Base-by-base conservation (phyloP, 306 rosid genomes). In the Alnus glutinosa region DNA sequence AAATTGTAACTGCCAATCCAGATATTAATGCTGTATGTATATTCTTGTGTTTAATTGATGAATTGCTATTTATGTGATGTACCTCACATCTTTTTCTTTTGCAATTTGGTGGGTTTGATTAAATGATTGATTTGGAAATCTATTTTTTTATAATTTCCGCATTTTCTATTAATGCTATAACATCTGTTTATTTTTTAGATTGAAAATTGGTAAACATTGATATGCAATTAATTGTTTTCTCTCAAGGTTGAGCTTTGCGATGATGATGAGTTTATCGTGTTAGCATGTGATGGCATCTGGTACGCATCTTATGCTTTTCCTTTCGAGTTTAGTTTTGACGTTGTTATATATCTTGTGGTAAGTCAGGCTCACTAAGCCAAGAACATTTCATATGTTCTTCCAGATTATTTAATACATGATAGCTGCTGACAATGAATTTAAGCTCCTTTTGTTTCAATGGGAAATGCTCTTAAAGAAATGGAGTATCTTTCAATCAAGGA, bases 241-340 rank as follows among this genome's bases (percentile, higher is more conserved):
- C 62, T 36, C 34, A 71, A 95, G 99, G 94, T 95, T 70, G 97
- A 95, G 83, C 97, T 92, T 77, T 91, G 90, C 78, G 96, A 95
- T 7, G 98, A 92, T 46, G 98, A 92, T 59, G 97, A 94, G 76
- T 94, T 94, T 83, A 47, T 89, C 7, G 92, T 89, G 83, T 78
- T 89, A 52, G 92, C 92, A 23, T 89, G 98, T 85, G 98, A 95
- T 86, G 98, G 98, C 48, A 88, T 95, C 84, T 95, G 98, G 98
- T 95, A 90, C 80, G 89, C 51, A 48, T 87, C 79, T 55, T 80
- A 23, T 49, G 42, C 55, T 83, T 81, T 74, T 44, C 23, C 50
- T 49, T 79, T n/a, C 39, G 12, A 6, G 9, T 19, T 73, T 62
- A 57, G 73, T 79, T 82, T 48, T 50, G 30, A 67, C 10, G 57